Base-by-base conservation (phyloP, 2,329 filamentous ascomycete genomes). In the Colletotrichum noveboracense region DNA sequence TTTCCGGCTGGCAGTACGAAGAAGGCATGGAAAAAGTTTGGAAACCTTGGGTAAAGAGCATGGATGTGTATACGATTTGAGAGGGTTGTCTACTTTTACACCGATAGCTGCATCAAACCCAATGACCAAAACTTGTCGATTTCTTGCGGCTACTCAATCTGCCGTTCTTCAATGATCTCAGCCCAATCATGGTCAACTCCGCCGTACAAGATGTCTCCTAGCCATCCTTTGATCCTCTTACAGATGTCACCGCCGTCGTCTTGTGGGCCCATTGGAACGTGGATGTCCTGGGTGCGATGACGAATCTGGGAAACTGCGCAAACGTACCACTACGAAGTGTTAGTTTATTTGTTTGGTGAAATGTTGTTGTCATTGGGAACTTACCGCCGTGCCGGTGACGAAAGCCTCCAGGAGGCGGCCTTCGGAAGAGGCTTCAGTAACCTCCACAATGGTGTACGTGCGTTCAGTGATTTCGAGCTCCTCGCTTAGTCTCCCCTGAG, bases 11-110 rank as follows among this genome's bases (percentile, higher is more conserved):
- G 88, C 84, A 84, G 30, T 87, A 85, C 61, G 82, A 84, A 3
- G 83, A 83, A 55, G 87, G 86, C 3, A 81, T 89, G 34, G 85
- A 89, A 75, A 79, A 84, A 66, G 88, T 85, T 78, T 89, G 87
- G 87, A 88, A 87, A 82, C 87, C 87, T 4, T 89, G 88, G 87
- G 83, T 88, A 4, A 77, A 79, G 76, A 81, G 77, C 12, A 88
- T 87, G 86, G 58, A 62, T 62, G 28, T 52, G 4, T 52, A 52
- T 7, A 52, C 43, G 1, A 52, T 52, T 52, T 52, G 43, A 52
- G 6, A 52, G n/a, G 10, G 0, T 21, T 21, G n/a, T 52, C 43
- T 21, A 52, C 43, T 52, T 21, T 4, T 21, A 21, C 43, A 52
- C n/a, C 43, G 43, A 43, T n/a, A 43, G 16, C 38, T 43, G 38